Evolutionary conservation across 2,329 filamentous ascomycete genomes (phyloP).

Genomic region (Leptographium radiaticola): DNA sequence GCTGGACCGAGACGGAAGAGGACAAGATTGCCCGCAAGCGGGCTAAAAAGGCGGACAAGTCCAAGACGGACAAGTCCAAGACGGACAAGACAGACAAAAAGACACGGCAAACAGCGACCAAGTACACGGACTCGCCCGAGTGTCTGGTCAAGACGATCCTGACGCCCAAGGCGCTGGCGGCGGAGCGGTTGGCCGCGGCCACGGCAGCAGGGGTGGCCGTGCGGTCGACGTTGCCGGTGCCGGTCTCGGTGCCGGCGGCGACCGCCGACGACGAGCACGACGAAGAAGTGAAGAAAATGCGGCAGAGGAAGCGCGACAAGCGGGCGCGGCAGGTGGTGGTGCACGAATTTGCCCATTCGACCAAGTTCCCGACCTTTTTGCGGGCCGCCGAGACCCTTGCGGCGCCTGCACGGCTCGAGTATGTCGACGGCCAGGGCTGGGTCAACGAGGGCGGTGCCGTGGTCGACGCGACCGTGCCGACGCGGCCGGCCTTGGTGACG

Average conservation of each 20-base stretch:
- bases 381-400: constrained; percentile 37
- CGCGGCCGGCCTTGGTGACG: constrained; percentile 14
- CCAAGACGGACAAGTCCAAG: neutral
- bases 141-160: constrained; percentile 75
- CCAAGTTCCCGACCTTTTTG: constrained; percentile 71
- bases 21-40: constrained; percentile 8
- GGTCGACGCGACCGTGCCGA: constrained; percentile 42
- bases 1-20: constrained; percentile 61
- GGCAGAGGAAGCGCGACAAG: constrained; percentile 28
- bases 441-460: constrained; percentile 66
- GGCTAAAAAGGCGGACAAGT: neutral
- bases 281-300: constrained; percentile 26
- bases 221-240: too few relatives aligned
- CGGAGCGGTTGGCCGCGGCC: neutral
- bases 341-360: constrained; percentile 82
- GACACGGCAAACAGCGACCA: constrained; percentile 45
- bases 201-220: neutral
- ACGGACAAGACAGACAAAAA: constrained; percentile 31
- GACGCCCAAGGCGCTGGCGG: constrained; percentile 31
- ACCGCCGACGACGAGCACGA: constrained; percentile 18
- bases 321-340: constrained; percentile 46
- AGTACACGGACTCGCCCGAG: constrained; percentile 70
- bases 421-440: constrained; percentile 80
- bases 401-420: constrained; percentile 36
- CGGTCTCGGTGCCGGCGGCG: neutral